Percentiles rank a stretch among this genome's conserved stretches.
Conservation (phyloP, 2,329 filamentous ascomycete genomes). For the Diaporthe citriasiana region DNA sequence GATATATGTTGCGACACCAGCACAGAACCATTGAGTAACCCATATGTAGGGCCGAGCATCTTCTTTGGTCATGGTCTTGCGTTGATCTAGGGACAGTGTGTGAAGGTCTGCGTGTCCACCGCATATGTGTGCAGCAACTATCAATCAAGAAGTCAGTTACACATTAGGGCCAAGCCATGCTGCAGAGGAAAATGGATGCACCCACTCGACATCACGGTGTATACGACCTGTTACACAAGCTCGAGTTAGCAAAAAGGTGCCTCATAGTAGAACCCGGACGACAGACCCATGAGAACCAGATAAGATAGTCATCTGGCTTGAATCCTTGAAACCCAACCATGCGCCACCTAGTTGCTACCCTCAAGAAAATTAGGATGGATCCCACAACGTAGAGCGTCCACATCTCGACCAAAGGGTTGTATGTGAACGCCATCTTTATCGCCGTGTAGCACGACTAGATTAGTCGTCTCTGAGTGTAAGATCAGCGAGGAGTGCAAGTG, state of each 20-base stretch:
- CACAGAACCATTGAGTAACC: conserved; percentile 54
- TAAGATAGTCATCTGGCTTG: conserved; percentile 53
- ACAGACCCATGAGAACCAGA: conserved; percentile 50
- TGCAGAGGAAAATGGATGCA: no score
- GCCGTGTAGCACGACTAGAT: background rate
- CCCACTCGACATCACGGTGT: conserved; percentile 42
- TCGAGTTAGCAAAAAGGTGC: background rate
- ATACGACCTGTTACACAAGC: conserved; percentile 48
- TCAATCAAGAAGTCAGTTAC: no score
- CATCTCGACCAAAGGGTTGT: conserved; percentile 50
- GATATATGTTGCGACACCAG: conserved; percentile 53
- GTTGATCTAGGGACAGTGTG: conserved; percentile 50
- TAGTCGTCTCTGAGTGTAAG: background rate
- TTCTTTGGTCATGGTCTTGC: conserved; percentile 49
- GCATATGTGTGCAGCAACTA: conserved; percentile 32
- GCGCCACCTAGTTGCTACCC: conserved; percentile 51
- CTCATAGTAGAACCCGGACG: background rate
- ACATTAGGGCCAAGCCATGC: no score
- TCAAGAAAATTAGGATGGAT: conserved; percentile 49
- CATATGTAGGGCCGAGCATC: conserved; percentile 49
- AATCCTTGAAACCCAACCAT: conserved; percentile 52
- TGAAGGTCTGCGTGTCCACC: conserved; percentile 45
- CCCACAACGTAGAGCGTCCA: conserved; percentile 55
- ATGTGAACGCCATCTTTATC: conserved; percentile 27
- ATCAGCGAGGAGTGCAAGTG: background rate